Evolutionary conservation across 2,329 filamentous ascomycete genomes (phyloP).

Genomic region (Rosellinia necatrix): DNA sequence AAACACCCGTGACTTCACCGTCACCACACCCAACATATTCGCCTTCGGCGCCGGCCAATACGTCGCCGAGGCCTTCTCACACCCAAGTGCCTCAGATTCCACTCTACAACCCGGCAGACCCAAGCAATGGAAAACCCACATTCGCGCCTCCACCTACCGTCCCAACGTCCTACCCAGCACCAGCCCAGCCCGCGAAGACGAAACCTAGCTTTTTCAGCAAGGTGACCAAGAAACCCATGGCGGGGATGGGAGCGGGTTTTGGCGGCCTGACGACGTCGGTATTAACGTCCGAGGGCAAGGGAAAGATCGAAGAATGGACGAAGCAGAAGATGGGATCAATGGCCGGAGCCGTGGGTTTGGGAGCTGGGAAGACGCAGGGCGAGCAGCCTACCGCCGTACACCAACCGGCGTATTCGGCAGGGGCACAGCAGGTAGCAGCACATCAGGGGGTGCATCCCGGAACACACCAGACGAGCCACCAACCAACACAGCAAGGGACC

Average conservation of each 20-base stretch:
- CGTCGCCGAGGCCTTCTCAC: background rate
- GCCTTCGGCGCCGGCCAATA: slow-evolving; percentile 4
- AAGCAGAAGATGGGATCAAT: slow-evolving; percentile 26
- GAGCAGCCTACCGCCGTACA: background rate
- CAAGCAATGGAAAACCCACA: slow-evolving; percentile 3
- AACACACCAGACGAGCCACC: slow-evolving; percentile 5
- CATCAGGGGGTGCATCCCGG: slow-evolving; percentile 1
- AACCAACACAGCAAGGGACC: background rate
- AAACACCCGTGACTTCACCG: slow-evolving; percentile 21
- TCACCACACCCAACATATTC: slow-evolving; percentile 7
- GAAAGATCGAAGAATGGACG: slow-evolving; percentile 27
- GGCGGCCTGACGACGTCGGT: slow-evolving; percentile 14
- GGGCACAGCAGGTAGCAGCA: background rate
- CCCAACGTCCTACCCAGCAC: background rate
- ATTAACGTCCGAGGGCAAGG: slow-evolving; percentile 21
- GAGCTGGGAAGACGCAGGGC: slow-evolving; percentile 7
- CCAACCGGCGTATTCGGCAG: slow-evolving; percentile 1
- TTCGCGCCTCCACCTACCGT: slow-evolving; percentile 17
- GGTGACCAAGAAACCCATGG: slow-evolving; percentile 18
- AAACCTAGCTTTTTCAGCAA: slow-evolving; percentile 25
- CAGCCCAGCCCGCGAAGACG: slow-evolving; percentile 10
- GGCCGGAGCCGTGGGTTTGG: slow-evolving; percentile 8
- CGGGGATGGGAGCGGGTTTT: slow-evolving; percentile 15
- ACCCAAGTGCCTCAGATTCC: slow-evolving; percentile 10
- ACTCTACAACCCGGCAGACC: slow-evolving; percentile 20